Evolutionary conservation across 257 asterid genomes (phyloP).

Genomic region (Solanum clarkiae): DNA sequence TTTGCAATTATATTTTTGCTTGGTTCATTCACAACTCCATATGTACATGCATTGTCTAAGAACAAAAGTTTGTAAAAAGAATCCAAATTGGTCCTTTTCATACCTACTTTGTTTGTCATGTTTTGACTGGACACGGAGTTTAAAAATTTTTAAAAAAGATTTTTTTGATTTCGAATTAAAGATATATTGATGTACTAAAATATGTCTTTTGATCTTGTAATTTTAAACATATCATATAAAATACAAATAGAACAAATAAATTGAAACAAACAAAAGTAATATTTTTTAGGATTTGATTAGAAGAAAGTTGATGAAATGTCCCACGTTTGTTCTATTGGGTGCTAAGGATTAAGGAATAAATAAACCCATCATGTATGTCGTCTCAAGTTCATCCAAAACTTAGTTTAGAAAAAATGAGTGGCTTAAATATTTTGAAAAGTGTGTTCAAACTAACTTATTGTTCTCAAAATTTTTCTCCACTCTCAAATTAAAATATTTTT

Average conservation of each 20-base stretch:
- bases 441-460: too few relatives aligned
- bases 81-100: not conserved
- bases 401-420: not conserved
- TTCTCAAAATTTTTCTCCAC: accelerated
- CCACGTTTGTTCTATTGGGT: not conserved
- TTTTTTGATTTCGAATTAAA: too few relatives aligned
- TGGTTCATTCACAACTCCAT: not conserved
- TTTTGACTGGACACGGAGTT: too few relatives aligned
- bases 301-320: not conserved
- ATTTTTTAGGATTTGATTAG: not conserved
- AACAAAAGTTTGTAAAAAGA: not conserved
- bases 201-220: too few relatives aligned
- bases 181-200: too few relatives aligned
- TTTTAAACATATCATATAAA: too few relatives aligned
- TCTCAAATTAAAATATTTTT: too few relatives aligned
- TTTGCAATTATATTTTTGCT: not conserved
- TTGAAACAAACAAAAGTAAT: too few relatives aligned
- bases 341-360: not conserved
- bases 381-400: not conserved
- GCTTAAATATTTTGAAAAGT: too few relatives aligned
- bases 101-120: too few relatives aligned
- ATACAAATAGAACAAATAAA: too few relatives aligned
- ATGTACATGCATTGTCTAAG: not conserved
- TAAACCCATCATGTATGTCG: not conserved
- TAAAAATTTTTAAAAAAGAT: too few relatives aligned